Evolutionary conservation across 805 yeast genomes (phyloP).

Genomic region (Spathaspora passalidarum): DNA sequence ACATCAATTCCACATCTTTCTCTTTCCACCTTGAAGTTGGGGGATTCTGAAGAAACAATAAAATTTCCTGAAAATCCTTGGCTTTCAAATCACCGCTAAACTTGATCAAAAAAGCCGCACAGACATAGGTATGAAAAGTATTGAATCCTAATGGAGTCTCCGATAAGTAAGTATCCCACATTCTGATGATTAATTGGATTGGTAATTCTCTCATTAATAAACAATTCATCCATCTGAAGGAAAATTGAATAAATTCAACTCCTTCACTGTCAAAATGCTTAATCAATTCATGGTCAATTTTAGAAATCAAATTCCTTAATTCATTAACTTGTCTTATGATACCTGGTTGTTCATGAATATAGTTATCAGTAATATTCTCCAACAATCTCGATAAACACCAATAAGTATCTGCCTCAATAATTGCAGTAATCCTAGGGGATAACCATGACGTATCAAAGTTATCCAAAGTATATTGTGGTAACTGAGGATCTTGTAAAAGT

Average conservation of each 20-base stretch:
- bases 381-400: slow-evolving; percentile 92
- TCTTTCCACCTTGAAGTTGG: slow-evolving; percentile 87
- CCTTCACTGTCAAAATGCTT: slow-evolving; percentile 76
- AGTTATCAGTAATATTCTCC: slow-evolving; percentile 95
- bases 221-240: slow-evolving; percentile 99
- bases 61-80: slow-evolving; percentile 93
- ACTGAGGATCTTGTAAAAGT: slow-evolving; percentile 23
- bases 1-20: slow-evolving; percentile 83
- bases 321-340: slow-evolving; percentile 87
- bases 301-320: slow-evolving; percentile 67
- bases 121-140: slow-evolving; percentile 92
- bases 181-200: slow-evolving; percentile 73
- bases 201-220: slow-evolving; percentile 89
- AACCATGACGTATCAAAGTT: slow-evolving; percentile 60
- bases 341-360: slow-evolving; percentile 98
- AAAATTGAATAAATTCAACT: slow-evolving; percentile 91
- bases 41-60: slow-evolving; percentile 85
- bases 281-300: slow-evolving; percentile 74
- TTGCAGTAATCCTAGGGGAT: slow-evolving; percentile 57
- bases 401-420: slow-evolving; percentile 91
- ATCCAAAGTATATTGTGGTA: slow-evolving; percentile 40
- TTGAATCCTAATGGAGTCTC: slow-evolving; percentile 78
- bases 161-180: slow-evolving; percentile 95
- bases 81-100: slow-evolving; percentile 75
- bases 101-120: slow-evolving; percentile 91